Conservation (phyloP, 352 stramenopile genomes). For the Pythium insidiosum region DNA sequence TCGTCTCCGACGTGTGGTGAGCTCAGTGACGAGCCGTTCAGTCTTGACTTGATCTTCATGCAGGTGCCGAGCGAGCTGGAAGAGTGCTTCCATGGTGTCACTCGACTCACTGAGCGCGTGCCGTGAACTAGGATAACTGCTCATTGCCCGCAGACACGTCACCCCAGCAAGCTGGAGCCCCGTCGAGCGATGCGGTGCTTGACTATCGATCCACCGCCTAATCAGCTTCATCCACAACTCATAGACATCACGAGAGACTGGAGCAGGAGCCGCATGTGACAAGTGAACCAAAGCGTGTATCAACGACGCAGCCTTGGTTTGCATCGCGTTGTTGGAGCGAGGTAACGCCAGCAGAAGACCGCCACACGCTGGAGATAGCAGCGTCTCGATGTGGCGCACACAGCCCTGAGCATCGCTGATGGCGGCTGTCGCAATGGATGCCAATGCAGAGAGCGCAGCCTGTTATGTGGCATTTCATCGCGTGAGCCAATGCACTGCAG, state of each 20-base stretch:
- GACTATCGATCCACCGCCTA: conserved; percentile 34
- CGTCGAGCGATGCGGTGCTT: too few relatives aligned
- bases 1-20: too few relatives aligned
- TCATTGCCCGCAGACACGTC: conserved; percentile 48
- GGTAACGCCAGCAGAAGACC: conserved; percentile 32
- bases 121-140: conserved; percentile 32
- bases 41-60: conserved; percentile 32
- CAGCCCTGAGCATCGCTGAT: neutral
- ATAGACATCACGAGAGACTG: conserved; percentile 29
- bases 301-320: conserved; percentile 34
- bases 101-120: conserved; percentile 42
- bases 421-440: neutral
- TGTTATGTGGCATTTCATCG: too few relatives aligned
- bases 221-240: conserved; percentile 63
- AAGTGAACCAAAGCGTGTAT: conserved; percentile 39
- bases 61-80: conserved; percentile 33
- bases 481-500: too few relatives aligned
- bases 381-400: conserved; percentile 20
- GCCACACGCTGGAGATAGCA: conserved; percentile 28
- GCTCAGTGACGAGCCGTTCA: too few relatives aligned
- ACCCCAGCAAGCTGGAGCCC: too few relatives aligned
- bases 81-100: conserved; percentile 41
- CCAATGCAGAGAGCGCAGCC: conserved; percentile 31
- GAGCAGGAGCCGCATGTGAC: conserved; percentile 21
- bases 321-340: conserved; percentile 19